Evolutionary conservation across 2,329 filamentous ascomycete species (phyloP), one percentile per base, ranked within the genome.

Genomic region (Cytospora leucostoma): DNA sequence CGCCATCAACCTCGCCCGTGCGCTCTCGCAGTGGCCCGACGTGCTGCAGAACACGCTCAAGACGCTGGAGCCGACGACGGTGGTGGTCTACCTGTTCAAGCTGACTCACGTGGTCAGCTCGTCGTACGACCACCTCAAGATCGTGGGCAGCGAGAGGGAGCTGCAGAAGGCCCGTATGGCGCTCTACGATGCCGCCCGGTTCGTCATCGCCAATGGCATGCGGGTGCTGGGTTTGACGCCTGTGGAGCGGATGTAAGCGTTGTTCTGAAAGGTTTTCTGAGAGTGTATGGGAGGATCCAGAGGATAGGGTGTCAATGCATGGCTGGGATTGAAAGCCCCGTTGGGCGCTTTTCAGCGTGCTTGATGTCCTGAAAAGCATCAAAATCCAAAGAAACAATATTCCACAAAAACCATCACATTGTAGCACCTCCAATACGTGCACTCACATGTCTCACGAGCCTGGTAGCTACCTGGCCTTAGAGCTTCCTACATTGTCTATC

Each of bases 191-290:
- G 82, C 88, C 3, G 89, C 91, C 7, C 84, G 89, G 71, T 87
- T 88, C 65, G 91, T 94, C 40, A 79, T 96, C 67, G 83, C 84
- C 71, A 96, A 95, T 75, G 92, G 91, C 66, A 96, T 96, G 92
- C 83, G 84, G 67, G 75, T 96, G 70, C 79, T 96, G 68, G 92
- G 92, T 1, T 78, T 96, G 74, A 87, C 81, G 59, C 92, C 92
- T 11, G 88, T 96, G 55, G 88, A 94, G 73, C 80, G 86, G 77
- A 66, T 66, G 64, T 66, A 49, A 53, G 34, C n/a, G 37, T 2
- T 50, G 34, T 19, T 33, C 17, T 12, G 4, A n/a, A n/a, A 27
- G 27, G 27, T 32, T n/a, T n/a, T n/a, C n/a, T n/a, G n/a, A n/a
- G n/a, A n/a, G n/a, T 27, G 8, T n/a, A 13, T 49, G n/a, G 3